A percentile compares a stretch with the other conserved stretches of the same genome.
These are phyloP conservation scores for Penicillium sp. DNA, from an alignment of 2,329 filamentous ascomycete genomes.

Conservation along the genomic window DNA sequence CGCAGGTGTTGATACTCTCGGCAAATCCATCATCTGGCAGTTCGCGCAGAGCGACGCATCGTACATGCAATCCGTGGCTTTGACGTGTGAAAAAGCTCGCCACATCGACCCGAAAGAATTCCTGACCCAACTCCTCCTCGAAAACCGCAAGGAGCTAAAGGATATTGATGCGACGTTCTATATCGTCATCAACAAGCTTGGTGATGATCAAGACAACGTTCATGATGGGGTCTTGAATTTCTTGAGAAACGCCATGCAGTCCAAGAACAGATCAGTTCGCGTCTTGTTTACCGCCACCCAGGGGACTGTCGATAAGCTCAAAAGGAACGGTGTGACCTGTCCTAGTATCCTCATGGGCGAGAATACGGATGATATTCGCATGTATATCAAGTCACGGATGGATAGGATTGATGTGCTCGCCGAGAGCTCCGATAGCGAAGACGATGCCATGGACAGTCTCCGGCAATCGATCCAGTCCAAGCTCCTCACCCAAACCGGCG, in stretches of 20 bases:
- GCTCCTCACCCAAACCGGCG: constrained; percentile 21
- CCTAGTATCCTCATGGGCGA: background rate
- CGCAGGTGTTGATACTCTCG: background rate
- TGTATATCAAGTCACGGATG: constrained; percentile 26
- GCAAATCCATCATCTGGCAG: constrained; percentile 11
- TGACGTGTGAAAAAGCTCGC: background rate
- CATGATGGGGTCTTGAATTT: constrained; percentile 1
- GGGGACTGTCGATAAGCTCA: background rate
- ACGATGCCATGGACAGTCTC: constrained; percentile 18
- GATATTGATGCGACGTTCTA: constrained; percentile 6
- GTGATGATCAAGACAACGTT: background rate
- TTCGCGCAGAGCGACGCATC: constrained; percentile 5
- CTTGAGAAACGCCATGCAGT: background rate
- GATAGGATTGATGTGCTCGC: constrained; percentile 26
- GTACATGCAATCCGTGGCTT: constrained; percentile 9
- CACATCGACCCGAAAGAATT: constrained; percentile 5
- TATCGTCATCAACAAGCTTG: constrained; percentile 9
- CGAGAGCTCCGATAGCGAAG: constrained; percentile 20
- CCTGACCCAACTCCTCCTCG: constrained; percentile 2
- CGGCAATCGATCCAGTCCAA: constrained; percentile 19
- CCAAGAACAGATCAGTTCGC: background rate
- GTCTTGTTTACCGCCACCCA: constrained; percentile 4
- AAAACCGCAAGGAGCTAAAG: constrained; percentile 1
- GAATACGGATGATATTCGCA: constrained; percentile 2
- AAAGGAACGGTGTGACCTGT: background rate